Evolutionary conservation across 1,284 basidiomycete species (phyloP), one percentile per base, ranked within the genome.

Genomic region (Ustilago vetiveriae): DNA sequence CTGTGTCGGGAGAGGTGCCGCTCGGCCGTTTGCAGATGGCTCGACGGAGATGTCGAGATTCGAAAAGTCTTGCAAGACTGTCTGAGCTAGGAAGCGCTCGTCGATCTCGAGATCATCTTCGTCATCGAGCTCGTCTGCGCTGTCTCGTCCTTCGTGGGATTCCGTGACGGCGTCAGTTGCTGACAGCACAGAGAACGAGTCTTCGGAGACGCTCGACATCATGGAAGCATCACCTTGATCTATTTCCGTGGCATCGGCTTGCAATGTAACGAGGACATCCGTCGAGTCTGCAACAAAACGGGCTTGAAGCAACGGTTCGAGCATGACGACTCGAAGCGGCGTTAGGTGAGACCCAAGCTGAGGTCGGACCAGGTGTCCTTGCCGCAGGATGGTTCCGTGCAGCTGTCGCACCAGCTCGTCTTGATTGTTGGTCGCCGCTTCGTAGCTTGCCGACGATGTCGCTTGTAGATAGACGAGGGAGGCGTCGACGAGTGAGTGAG

Each of bases 231-330:
- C 57, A 10, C 42, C 36, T 7, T n/a, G 40, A 21, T 63, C 48
- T 6, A 38, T 45, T 2, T 59, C 53, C 4, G 26, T 33, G 19
- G 26, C 66, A 6, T 65, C 64, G 19, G 46, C 33, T 26, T 67
- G 46, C 30, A 74, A 17, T 2, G 70, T 62, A 1, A 80, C 46
- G 22, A 75, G 54, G 23, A 78, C 35, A 10, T 73, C 55, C 14
- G 78, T 64, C 1, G 39, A 24, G 11, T 51, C 38, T 4, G 42
- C 58, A 1, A 45, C 37, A 21, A 78, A 72, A 35, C 67, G 36
- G 21, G 72, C 79, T 44, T 81, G 79, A 3, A 74, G 63, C 21
- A 79, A 48, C 6, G 79, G 78, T 43, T 81, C 78, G 14, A 63
- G 59, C 73, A 78, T 74, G 19, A 76, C 50, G 23, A 73, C 63